phyloP scores from a whole-genome alignment of 306 rosid species.

The Albizia julibrissin region DNA sequence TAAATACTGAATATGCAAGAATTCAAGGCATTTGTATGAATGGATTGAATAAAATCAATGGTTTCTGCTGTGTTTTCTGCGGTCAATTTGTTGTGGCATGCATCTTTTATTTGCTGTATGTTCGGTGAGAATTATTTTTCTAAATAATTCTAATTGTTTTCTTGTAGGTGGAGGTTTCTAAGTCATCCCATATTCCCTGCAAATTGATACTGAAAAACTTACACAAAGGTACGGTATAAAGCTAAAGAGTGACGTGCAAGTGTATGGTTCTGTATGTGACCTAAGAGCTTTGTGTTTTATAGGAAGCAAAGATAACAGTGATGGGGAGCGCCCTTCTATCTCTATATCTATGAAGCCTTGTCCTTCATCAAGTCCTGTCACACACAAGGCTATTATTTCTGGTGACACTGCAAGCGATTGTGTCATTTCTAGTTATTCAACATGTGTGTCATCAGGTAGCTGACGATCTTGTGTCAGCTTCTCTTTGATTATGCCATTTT shows the following conservation, averaged over 20 bases:
- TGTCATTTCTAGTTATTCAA: slow-evolving; percentile 39
- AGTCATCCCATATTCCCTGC: slow-evolving; percentile 38
- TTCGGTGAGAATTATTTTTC: slow-evolving; percentile 15
- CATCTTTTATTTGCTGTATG: slow-evolving; percentile 23
- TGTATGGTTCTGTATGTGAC: slow-evolving; percentile 48
- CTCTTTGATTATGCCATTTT: slow-evolving; percentile 18
- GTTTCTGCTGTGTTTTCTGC: slow-evolving; percentile 23
- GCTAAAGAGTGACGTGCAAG: slow-evolving; percentile 29
- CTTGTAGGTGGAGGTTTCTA: slow-evolving; percentile 49
- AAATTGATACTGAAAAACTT: slow-evolving; percentile 47
- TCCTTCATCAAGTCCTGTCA: slow-evolving; percentile 24
- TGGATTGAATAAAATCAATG: slow-evolving; percentile 23
- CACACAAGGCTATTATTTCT: slow-evolving; percentile 42
- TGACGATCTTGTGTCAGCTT: slow-evolving; percentile 31
- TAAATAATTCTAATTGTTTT: slow-evolving; percentile 34
- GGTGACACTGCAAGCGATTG: slow-evolving; percentile 45
- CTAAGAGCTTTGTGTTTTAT: slow-evolving; percentile 51
- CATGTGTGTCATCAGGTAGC: slow-evolving; percentile 46
- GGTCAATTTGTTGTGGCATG: background rate
- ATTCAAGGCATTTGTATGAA: slow-evolving; percentile 14
- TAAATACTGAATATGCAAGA: slow-evolving; percentile 26
- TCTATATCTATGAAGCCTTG: slow-evolving; percentile 44
- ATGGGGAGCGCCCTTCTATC: slow-evolving; percentile 37
- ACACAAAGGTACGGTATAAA: slow-evolving; percentile 75
- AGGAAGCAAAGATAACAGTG: slow-evolving; percentile 45